These are phyloP conservation scores for Yamadazyma buinensis DNA, from an alignment of 1,139 yeast genomes.

Conservation along the genomic window DNA sequence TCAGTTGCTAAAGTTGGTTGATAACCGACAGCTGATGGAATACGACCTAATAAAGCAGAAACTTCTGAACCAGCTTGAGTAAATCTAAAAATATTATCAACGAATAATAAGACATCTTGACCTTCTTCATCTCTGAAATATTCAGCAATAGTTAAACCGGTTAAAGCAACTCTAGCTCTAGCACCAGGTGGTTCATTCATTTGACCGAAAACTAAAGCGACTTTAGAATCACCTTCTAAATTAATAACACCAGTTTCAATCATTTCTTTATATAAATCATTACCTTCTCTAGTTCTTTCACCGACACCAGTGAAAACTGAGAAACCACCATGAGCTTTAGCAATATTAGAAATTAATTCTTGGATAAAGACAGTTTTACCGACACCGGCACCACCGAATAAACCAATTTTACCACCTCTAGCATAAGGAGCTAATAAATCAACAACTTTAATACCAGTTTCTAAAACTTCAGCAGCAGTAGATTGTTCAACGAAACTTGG, in stretches of 20 bases:
- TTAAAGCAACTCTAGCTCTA: constrained; percentile 99
- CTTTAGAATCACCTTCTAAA: constrained; percentile 99
- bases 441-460: constrained; percentile 99
- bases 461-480: constrained; percentile 95
- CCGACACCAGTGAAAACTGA: constrained; percentile 99
- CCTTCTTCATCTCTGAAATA: constrained; percentile 99
- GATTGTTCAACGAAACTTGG: constrained; percentile 96
- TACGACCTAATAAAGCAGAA: constrained; percentile 99
- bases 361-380: constrained; percentile 99
- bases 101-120: constrained; percentile 99
- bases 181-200: constrained; percentile 99
- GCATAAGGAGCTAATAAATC: constrained; percentile 99
- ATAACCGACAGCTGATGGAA: constrained; percentile 99
- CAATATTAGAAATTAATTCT: constrained; percentile 99
- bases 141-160: constrained; percentile 99
- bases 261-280: constrained; percentile 99
- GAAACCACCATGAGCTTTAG: constrained; percentile 99
- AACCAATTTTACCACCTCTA: constrained; percentile 99
- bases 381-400: constrained; percentile 99
- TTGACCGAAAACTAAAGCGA: constrained; percentile 99
- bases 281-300: constrained; percentile 99
- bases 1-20: constrained; percentile 99
- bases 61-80: constrained; percentile 99
- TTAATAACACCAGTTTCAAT: constrained; percentile 99
- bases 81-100: constrained; percentile 99